phyloP scores from a whole-genome alignment of 345 rosid genomes.

The Toxicodendron radicans region DNA sequence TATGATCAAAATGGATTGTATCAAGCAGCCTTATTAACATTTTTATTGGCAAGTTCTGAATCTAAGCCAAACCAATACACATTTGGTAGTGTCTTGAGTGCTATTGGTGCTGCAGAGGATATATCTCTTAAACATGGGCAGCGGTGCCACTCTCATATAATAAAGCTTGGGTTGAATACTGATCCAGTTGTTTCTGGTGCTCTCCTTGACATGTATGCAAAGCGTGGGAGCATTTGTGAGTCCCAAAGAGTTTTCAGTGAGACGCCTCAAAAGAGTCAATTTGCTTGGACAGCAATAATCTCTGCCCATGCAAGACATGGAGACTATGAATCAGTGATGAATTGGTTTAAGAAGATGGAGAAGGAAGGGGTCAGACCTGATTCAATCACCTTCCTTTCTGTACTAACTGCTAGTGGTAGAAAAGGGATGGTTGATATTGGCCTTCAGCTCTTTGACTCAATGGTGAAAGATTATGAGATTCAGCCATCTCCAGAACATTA shows the following conservation, averaged over 20 bases:
- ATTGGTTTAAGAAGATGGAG: slow-evolving; percentile 60
- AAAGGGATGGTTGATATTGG: slow-evolving; percentile 81
- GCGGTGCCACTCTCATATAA: slow-evolving; percentile 64
- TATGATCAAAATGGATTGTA: slow-evolving; percentile 62
- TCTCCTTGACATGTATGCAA: slow-evolving; percentile 92
- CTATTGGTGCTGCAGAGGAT: slow-evolving; percentile 75
- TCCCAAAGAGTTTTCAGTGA: slow-evolving; percentile 64
- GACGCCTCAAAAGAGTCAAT: slow-evolving; percentile 45
- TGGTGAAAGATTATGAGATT: slow-evolving; percentile 58
- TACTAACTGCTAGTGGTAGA: slow-evolving; percentile 74
- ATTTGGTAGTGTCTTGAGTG: slow-evolving; percentile 79
- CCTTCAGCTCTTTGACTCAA: slow-evolving; percentile 47
- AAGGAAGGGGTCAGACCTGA: slow-evolving; percentile 62
- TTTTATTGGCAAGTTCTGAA: slow-evolving; percentile 41
- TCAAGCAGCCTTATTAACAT: slow-evolving; percentile 56
- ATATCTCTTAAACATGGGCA: slow-evolving; percentile 77
- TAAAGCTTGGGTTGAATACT: slow-evolving; percentile 57
- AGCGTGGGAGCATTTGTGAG: slow-evolving; percentile 80
- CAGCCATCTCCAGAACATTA: slow-evolving; percentile 73
- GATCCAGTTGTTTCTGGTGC: slow-evolving; percentile 71
- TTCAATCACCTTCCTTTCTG: slow-evolving; percentile 73
- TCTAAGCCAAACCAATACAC: slow-evolving; percentile 68
- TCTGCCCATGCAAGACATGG: slow-evolving; percentile 91
- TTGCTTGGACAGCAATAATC: slow-evolving; percentile 85
- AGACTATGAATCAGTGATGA: slow-evolving; percentile 72